Evolutionary conservation across 352 stramenopile species (phyloP), one percentile per base, ranked within the genome.

Genomic region (Ochromonadaceae sp.): DNA sequence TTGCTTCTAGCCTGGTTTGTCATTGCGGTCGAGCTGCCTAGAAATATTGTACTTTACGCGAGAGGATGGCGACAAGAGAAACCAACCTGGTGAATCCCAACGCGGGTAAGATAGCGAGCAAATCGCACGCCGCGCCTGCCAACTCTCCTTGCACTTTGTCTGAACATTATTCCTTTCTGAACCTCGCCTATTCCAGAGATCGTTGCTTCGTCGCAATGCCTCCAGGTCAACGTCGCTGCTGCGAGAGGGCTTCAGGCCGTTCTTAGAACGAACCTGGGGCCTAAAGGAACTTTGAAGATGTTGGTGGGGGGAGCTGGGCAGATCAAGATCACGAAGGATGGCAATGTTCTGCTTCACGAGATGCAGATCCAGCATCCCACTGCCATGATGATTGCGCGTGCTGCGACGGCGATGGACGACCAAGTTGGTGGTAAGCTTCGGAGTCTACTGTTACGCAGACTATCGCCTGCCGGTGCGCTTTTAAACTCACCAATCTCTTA

Each of bases 291-390:
- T 20, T 79, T 99, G 46, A 99, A 99, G 83, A 97, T 99, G 88
- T 82, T 99, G 14, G 94, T 99, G 17, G 92, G 92, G 28, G 93
- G 94, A 48, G 92, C 94, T 20, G 94, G 93, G 30, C 92, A 98
- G 77, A 96, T 99, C 70, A 99, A 98, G 78, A 82, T 99, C 49
- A 99, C 94, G 22, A 99, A 99, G 76, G 94, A 99, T 76, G 94
- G 94, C 73, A 93, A 97, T 70, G 92, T 98, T 22, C 73, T 99
- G 47, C 81, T 99, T 38, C 91, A 98, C 71, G 92, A 99, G 82
- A 99, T 99, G 94, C 94, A 99, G 80, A 96, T 96, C 78, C 81
- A 91, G 70, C 93, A 99, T 83, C 94, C 94, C 67, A 99, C 94
- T 25, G 94, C 94, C 20, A 86, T 86, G 43, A 79, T 99, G 69